Base-by-base conservation (phyloP, 441 rosid species). In the Bocquillonia castaneifolia region DNA sequence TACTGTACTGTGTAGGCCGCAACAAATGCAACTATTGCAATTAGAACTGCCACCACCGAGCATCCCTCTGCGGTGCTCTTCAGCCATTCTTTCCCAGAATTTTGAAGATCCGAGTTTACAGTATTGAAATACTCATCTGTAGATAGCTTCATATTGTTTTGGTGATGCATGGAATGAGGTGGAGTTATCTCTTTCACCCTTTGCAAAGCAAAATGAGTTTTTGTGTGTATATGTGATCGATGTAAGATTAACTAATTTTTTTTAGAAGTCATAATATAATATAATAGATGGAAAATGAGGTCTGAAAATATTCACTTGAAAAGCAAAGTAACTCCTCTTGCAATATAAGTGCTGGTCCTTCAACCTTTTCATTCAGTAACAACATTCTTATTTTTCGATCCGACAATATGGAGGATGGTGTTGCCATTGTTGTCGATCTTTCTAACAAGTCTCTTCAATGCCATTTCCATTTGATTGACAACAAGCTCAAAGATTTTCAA, bases 1-100 rank as follows among this genome's bases (percentile, higher is more conserved):
- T 53, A 67, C 64, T 0, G 72, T 36, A 36, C n/a, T n/a, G n/a
- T 72, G 71, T 61, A 73, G 28, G 77, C 72, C 3, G 77, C 72
- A 0, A 67, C 69, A 40, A 73, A 68, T 6, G 72, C 72, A 14
- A 73, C 72, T 0, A 72, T 63, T 3, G 77, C 72, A 6, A 63
- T 68, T 5, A 73, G 58, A 63, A 73, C 77, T 28, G 72, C 64
- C 23, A 63, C 65, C 0, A 73, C 59, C 0, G 72, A 56, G 47
- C 72, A 63, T 37, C 72, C 77, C 47, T 73, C 72, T 60, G 72
- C n/a, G 1, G 69, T 68, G 26, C 47, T 60, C 32, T 47, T 56
- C 22, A 68, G 6, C 77, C 72, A 68, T 39, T 63, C 66, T 56
- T 48, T 68, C 44, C 63, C 39, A n/a, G 6, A 13, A 7, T 34